Evolutionary conservation across 2,329 filamentous ascomycete genomes (phyloP).

Genomic region (Fusarium tjaetaba): DNA sequence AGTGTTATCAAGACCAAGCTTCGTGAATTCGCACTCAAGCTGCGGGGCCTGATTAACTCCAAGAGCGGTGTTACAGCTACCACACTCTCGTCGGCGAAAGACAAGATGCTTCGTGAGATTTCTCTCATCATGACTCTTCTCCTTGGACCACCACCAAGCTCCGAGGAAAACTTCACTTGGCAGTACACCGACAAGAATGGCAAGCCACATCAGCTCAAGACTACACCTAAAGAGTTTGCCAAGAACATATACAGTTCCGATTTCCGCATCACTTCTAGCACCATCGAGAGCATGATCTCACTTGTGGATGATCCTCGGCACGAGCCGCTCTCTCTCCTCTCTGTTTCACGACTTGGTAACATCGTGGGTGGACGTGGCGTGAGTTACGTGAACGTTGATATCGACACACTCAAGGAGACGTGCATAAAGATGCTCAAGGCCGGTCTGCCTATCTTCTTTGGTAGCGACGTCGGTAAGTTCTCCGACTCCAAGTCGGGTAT

Average conservation of each 20-base stretch:
- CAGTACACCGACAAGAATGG: slow-evolving; percentile 77
- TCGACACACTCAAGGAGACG: slow-evolving; percentile 74
- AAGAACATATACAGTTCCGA: slow-evolving; percentile 70
- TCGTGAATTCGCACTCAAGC: slow-evolving; percentile 80
- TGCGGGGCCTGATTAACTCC: slow-evolving; percentile 66
- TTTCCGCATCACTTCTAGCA: slow-evolving; percentile 66
- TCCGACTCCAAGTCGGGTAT: slow-evolving; percentile 74
- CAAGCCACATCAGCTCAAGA: slow-evolving; percentile 68
- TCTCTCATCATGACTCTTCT: slow-evolving; percentile 84
- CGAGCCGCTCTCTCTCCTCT: slow-evolving; percentile 75
- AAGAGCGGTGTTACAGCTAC: slow-evolving; percentile 47
- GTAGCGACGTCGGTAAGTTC: slow-evolving; percentile 87
- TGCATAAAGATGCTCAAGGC: slow-evolving; percentile 81
- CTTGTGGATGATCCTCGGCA: slow-evolving; percentile 89
- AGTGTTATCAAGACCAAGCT: slow-evolving; percentile 83
- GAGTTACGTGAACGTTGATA: slow-evolving; percentile 85
- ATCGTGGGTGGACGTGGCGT: slow-evolving; percentile 79
- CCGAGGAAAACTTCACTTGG: slow-evolving; percentile 79
- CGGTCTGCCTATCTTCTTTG: slow-evolving; percentile 87
- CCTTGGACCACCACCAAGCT: slow-evolving; percentile 79
- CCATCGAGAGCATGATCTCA: slow-evolving; percentile 77
- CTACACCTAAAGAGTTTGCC: slow-evolving; percentile 78
- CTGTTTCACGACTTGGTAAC: slow-evolving; percentile 82
- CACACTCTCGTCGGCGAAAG: slow-evolving; percentile 65
- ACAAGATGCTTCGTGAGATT: slow-evolving; percentile 81